Percentiles rank a stretch among this genome's conserved stretches.
These are phyloP conservation scores for Globisporangium heterothallicum DNA, from an alignment of 352 stramenopile species.

Conservation along the genomic window DNA sequence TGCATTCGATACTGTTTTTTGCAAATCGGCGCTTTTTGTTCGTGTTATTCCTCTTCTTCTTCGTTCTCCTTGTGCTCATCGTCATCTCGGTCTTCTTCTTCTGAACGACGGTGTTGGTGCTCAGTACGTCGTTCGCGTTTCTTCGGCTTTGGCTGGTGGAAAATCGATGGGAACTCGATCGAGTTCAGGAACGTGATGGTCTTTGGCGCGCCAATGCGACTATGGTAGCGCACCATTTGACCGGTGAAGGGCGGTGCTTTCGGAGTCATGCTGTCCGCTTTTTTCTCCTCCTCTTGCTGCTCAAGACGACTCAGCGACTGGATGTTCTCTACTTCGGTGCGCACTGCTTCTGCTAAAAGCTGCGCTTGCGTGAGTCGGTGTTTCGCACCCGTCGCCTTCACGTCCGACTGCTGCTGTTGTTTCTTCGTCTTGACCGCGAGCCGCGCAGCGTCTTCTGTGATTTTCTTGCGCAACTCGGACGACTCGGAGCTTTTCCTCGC, in stretches of 20 bases:
- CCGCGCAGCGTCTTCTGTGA: conserved; percentile 46
- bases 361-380: conserved; percentile 61
- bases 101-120: conserved; percentile 23
- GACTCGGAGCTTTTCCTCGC: conserved; percentile 54
- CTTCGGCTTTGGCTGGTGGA: conserved; percentile 53
- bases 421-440: conserved; percentile 23
- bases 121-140: conserved; percentile 44
- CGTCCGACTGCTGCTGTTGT: conserved; percentile 28
- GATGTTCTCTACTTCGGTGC: conserved; percentile 72
- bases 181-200: conserved; percentile 83
- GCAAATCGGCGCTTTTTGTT: not conserved
- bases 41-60: conserved; percentile 3
- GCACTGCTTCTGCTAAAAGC: conserved; percentile 66
- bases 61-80: conserved; percentile 18
- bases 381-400: conserved; percentile 5
- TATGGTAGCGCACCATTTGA: conserved; percentile 67
- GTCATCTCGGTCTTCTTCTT: conserved; percentile 20
- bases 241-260: conserved; percentile 71
- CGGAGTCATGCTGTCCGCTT: conserved; percentile 50
- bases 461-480: conserved; percentile 50
- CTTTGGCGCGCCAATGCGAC: conserved; percentile 51
- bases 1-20: not conserved
- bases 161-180: conserved; percentile 54
- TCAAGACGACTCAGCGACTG: conserved; percentile 76
- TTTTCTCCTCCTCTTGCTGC: conserved; percentile 81